Evolutionary conservation across 805 yeast species (phyloP).

Genomic region (Pichia heedii): DNA sequence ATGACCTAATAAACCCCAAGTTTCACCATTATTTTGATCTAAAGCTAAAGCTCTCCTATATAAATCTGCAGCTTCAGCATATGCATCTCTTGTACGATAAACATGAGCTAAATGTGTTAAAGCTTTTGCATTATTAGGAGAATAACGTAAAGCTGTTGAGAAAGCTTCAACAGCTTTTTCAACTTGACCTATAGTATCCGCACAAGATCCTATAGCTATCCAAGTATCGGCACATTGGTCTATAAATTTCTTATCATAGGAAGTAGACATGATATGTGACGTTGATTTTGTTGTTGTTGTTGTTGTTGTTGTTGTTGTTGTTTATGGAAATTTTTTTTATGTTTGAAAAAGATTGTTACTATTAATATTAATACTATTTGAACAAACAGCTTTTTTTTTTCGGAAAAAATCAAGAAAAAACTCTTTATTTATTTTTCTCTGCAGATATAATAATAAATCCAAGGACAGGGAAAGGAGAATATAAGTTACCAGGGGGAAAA

Average conservation of each 20-base stretch:
- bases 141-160: slow-evolving; percentile 77
- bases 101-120: slow-evolving; percentile 80
- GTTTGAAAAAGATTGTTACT: too few species aligned
- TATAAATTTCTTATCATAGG: slow-evolving; percentile 25
- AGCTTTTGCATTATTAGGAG: slow-evolving; percentile 80
- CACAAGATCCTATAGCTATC: slow-evolving; percentile 82
- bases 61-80: slow-evolving; percentile 88
- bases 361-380: too few species aligned
- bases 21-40: slow-evolving; percentile 85
- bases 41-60: slow-evolving; percentile 79
- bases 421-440: too few species aligned
- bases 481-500: too few species aligned
- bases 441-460: too few species aligned
- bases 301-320: too few species aligned
- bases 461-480: too few species aligned
- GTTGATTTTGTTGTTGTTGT: too few species aligned
- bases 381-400: too few species aligned
- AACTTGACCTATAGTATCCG: slow-evolving; percentile 80
- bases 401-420: too few species aligned
- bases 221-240: slow-evolving; percentile 72
- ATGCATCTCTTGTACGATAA: slow-evolving; percentile 82
- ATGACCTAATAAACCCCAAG: slow-evolving; percentile 96
- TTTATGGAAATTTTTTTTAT: too few species aligned
- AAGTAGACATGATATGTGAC: neutral
- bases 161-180: slow-evolving; percentile 85